Evolutionary conservation across 768 basidiomycete species (phyloP), one percentile per base, ranked within the genome.

Genomic region (Leccinum disarticulatum): DNA sequence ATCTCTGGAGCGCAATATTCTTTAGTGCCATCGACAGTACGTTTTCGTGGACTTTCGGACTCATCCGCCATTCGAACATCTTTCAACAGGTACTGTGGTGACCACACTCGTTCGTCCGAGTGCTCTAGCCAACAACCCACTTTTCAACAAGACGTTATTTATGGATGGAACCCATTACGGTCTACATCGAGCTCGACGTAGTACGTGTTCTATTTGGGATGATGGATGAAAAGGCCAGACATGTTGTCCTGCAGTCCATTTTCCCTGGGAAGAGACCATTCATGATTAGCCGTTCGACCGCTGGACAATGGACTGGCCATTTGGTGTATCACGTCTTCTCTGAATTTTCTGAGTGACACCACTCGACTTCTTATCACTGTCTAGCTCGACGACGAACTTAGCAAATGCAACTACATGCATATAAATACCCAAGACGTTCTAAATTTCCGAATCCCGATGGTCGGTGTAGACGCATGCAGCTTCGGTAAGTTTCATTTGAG

Each of bases 401-500:
- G 87, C 68, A 81, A 82, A 60, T 93, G 91, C 89, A 73, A 82
- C 52, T 90, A 87, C 73, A 80, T 92, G 79, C 77, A 81, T 60
- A 77, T 82, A 67, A 88, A 79, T 61, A 87, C 92, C 55, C 84
- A 91, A 75, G 89, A 89, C 17, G 76, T 90, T 19, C 79, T 93
- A 91, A 72, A 74, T 92, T 92, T 87, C 81, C 87, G 88, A 64
- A 87, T 91, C 59, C 91, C 91, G 0, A 87, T 92, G 76, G 90
- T 91, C 17, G 91, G 91, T 19, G 87, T 90, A 3, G 91, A 93
- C 66, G 85, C 87, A 7, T 74, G 72, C 57, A 71, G 73, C 3
- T 70, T 73, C 61, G 62, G 72, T 73, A 33, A 38, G 69, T 64
- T 25, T 15, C 28, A 2, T 36, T 58, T 27, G 0, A 5, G 4